These are phyloP conservation scores for Annulohypoxylon moriforme DNA, from an alignment of 495 filamentous ascomycete species.

Conservation along the genomic window DNA sequence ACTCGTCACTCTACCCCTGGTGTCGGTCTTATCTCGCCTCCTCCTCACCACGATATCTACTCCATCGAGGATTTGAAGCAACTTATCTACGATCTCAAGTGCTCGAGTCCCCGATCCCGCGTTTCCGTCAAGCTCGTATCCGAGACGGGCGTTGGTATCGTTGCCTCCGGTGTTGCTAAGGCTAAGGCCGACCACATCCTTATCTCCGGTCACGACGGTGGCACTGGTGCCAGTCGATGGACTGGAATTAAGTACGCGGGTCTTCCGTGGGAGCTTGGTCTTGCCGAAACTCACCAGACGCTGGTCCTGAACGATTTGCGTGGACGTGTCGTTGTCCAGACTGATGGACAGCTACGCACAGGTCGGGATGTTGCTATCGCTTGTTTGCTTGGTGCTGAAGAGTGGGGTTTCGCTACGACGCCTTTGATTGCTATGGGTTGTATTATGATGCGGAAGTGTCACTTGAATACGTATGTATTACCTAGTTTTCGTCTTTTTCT, in stretches of 20 bases:
- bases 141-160: constrained; percentile 97
- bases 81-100: constrained; percentile 98
- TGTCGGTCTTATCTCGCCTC: constrained; percentile 98
- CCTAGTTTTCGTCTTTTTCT: constrained; percentile 7
- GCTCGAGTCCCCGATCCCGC: constrained; percentile 92
- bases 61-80: constrained; percentile 99
- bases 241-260: constrained; percentile 99
- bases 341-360: constrained; percentile 94
- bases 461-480: constrained; percentile 7
- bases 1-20: constrained; percentile 99
- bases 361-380: constrained; percentile 97
- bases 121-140: constrained; percentile 99
- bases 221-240: constrained; percentile 97
- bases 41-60: constrained; percentile 99
- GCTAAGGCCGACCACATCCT: constrained; percentile 98
- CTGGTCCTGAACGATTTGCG: constrained; percentile 98
- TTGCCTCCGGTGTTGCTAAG: constrained; percentile 98
- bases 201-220: constrained; percentile 98
- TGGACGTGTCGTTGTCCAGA: constrained; percentile 97
- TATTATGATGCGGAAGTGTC: constrained; percentile 91
- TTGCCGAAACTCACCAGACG: constrained; percentile 98
- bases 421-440: constrained; percentile 98
- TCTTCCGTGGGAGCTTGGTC: constrained; percentile 97
- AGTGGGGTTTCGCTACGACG: constrained; percentile 98
- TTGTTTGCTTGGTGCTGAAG: constrained; percentile 95